Conservation (phyloP, 2,329 filamentous ascomycete genomes). For the Stenocarpella maydis region DNA sequence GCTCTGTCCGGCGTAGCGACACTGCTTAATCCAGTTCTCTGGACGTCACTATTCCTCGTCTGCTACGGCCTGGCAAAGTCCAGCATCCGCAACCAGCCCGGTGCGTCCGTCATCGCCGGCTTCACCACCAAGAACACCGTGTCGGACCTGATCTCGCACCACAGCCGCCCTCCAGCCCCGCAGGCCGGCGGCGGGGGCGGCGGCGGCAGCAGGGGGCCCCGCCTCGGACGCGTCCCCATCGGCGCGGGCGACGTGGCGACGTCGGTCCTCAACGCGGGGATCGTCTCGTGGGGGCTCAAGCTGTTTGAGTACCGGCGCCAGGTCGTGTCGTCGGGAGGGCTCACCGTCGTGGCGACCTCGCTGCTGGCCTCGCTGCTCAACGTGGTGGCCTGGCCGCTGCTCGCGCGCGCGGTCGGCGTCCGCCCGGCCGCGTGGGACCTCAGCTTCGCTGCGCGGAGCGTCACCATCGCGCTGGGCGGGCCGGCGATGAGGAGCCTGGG, state of each 20-base stretch:
- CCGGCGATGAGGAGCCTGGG: slow-evolving; percentile 55
- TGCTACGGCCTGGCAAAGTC: slow-evolving; percentile 53
- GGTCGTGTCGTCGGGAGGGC: slow-evolving; percentile 53
- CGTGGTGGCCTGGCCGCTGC: slow-evolving; percentile 51
- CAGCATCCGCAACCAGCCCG: slow-evolving; percentile 35
- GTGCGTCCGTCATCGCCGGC: slow-evolving; percentile 38
- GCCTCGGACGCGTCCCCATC: slow-evolving; percentile 31
- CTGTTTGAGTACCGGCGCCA: slow-evolving; percentile 58
- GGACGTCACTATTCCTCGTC: slow-evolving; percentile 54
- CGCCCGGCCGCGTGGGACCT: slow-evolving; percentile 45
- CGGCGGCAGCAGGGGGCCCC: not conserved
- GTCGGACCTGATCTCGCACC: slow-evolving; percentile 39
- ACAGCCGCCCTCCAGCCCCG: slow-evolving; percentile 38
- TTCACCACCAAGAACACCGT: slow-evolving; percentile 45
- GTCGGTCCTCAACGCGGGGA: slow-evolving; percentile 59
- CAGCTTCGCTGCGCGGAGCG: slow-evolving; percentile 59
- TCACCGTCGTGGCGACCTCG: slow-evolving; percentile 50
- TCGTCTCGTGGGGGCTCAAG: slow-evolving; percentile 63
- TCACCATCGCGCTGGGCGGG: slow-evolving; percentile 58
- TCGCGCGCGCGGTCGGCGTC: slow-evolving; percentile 50
- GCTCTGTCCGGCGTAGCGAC: slow-evolving; percentile 45
- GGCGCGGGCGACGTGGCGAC: slow-evolving; percentile 59
- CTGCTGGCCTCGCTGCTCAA: slow-evolving; percentile 50
- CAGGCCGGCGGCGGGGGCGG: not conserved
- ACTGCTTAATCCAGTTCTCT: slow-evolving; percentile 57